Evolutionary conservation across 495 filamentous ascomycete genomes (phyloP).

Genomic region (Xylaria acuta): DNA sequence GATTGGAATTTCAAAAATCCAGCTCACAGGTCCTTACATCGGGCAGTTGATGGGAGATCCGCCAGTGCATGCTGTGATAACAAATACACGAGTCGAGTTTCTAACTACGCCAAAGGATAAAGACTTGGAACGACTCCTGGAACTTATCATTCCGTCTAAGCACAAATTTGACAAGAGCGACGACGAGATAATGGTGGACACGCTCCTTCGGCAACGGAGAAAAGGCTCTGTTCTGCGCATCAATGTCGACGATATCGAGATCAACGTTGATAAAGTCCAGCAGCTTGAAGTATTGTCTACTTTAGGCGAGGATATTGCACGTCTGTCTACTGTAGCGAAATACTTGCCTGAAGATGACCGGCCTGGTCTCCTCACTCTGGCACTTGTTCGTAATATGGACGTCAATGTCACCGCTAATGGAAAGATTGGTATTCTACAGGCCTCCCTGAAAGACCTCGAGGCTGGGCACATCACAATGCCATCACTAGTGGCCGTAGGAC

Average conservation of each 20-base stretch:
- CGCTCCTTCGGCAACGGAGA: constrained; percentile 83
- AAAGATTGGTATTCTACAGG: constrained; percentile 67
- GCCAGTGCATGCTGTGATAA: constrained; percentile 57
- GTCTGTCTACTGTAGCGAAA: constrained; percentile 85
- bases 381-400: constrained; percentile 67
- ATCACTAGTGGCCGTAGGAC: constrained; percentile 74
- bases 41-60: constrained; percentile 56
- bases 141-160: constrained; percentile 88
- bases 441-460: constrained; percentile 65
- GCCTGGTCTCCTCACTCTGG: constrained; percentile 82
- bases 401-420: constrained; percentile 64
- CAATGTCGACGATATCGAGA: constrained; percentile 65
- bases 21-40: constrained; percentile 71
- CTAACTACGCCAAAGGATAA: constrained; percentile 72
- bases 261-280: constrained; percentile 62
- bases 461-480: constrained; percentile 86
- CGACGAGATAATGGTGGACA: constrained; percentile 95
- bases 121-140: constrained; percentile 82
- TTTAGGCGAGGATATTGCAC: constrained; percentile 77
- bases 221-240: constrained; percentile 86
- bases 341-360: constrained; percentile 96
- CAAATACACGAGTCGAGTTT: constrained; percentile 76
- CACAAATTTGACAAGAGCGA: constrained; percentile 85
- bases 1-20: constrained; percentile 75
- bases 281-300: constrained; percentile 68